These are phyloP conservation scores for Chrysoporthe austroafricana DNA, from an alignment of 2,329 filamentous ascomycete species.

Conservation along the genomic window DNA sequence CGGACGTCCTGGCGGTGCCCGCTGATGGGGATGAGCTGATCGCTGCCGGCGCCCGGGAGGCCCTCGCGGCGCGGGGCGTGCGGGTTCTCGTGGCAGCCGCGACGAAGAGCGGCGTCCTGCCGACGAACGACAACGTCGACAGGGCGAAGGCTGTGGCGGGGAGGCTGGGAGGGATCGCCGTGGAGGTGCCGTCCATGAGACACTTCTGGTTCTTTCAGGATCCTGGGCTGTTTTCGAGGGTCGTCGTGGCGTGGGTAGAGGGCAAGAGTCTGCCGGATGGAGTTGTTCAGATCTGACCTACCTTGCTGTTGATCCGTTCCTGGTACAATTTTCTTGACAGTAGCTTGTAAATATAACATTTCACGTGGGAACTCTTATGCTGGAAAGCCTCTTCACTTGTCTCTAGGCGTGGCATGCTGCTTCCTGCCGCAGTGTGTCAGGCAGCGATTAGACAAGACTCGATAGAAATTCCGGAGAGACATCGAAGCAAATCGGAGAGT, in stretches of 20 bases:
- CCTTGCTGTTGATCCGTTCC: too few species aligned
- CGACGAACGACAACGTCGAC: conserved; percentile 11
- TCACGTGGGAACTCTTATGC: too few species aligned
- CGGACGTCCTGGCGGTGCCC: too few species aligned
- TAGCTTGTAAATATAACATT: too few species aligned
- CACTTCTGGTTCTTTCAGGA: conserved; percentile 7
- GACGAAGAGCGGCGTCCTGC: conserved; percentile 6
- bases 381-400: too few species aligned
- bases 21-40: neutral
- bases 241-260: conserved; percentile 40
- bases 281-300: too few species aligned
- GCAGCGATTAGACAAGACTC: neutral
- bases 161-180: conserved; percentile 2
- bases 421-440: neutral
- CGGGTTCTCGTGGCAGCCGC: neutral
- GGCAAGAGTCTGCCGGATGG: conserved; percentile 30
- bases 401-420: too few species aligned
- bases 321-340: too few species aligned
- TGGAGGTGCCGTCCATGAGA: conserved; percentile 4
- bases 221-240: neutral
- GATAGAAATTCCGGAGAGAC: neutral
- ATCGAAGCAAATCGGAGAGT: too few species aligned
- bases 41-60: neutral
- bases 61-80: neutral
- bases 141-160: conserved; percentile 7